Evolutionary conservation across 768 basidiomycete genomes (phyloP).

Genomic region (Amanita molliuscula): DNA sequence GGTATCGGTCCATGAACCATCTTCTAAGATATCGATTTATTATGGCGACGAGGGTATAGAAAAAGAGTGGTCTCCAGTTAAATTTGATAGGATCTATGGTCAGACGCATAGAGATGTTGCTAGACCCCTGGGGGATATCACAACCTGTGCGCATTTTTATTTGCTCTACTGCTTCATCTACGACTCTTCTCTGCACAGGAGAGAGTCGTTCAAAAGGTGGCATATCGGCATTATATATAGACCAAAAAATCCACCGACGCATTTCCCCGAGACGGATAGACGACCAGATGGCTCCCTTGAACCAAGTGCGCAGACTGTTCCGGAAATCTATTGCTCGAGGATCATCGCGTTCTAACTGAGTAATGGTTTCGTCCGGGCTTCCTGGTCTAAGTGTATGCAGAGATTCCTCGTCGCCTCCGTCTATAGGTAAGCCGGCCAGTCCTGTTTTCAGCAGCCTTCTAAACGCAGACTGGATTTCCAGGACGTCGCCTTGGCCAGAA

Average conservation of each 20-base stretch:
- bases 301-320: constrained; percentile 66
- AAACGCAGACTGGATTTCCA: constrained; percentile 50
- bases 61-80: constrained; percentile 54
- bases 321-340: constrained; percentile 68
- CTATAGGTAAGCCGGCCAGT: constrained; percentile 41
- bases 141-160: constrained; percentile 68
- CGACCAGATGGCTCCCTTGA: constrained; percentile 66
- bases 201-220: constrained; percentile 40
- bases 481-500: constrained; percentile 31
- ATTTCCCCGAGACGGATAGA: constrained; percentile 53
- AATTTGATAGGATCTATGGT: constrained; percentile 74
- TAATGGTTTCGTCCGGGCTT: constrained; percentile 51
- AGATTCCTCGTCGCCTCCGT: constrained; percentile 47
- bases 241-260: constrained; percentile 75
- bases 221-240: constrained; percentile 60
- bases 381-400: constrained; percentile 37
- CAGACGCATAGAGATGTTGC: constrained; percentile 47
- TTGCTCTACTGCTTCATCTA: constrained; percentile 52
- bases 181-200: constrained; percentile 29
- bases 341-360: constrained; percentile 49
- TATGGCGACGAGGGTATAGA: constrained; percentile 43
- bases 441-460: constrained; percentile 57
- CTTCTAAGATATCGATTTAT: constrained; percentile 38
- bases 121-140: constrained; percentile 49
- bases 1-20: constrained; percentile 31